phyloP scores from a whole-genome alignment of 257 asterid genomes.

The Gynochthodes officinalis region DNA sequence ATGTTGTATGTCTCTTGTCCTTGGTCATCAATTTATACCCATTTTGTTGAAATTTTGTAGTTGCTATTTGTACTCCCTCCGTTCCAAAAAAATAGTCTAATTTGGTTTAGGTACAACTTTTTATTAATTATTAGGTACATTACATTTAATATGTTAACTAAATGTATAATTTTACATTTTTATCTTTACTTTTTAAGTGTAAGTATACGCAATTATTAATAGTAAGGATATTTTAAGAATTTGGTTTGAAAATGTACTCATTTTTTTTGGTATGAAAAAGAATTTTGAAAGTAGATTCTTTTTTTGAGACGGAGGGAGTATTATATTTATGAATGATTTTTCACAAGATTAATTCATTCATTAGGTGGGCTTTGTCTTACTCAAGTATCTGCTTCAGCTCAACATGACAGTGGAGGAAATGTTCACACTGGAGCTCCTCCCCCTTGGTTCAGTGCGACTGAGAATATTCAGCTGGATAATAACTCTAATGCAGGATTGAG shows the following conservation, averaged over 20 bases:
- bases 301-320: no score
- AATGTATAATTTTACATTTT: no score
- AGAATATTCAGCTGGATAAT: conserved; percentile 35
- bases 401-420: conserved; percentile 51
- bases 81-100: no score
- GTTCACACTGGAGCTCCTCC: conserved; percentile 94
- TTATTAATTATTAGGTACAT: no score
- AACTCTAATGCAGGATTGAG: conserved; percentile 24
- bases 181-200: no score
- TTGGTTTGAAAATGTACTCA: no score
- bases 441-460: conserved; percentile 63
- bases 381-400: conserved; percentile 37
- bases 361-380: conserved; percentile 42
- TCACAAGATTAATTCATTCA: conserved; percentile 3
- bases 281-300: no score
- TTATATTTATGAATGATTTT: background rate
- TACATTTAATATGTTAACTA: no score
- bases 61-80: background rate
- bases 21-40: background rate
- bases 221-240: no score
- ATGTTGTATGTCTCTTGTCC: background rate
- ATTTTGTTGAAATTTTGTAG: background rate
- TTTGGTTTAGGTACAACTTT: no score
- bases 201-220: no score
- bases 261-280: no score